These are phyloP conservation scores for Moesziomyces sp. DNA, from an alignment of 1,284 basidiomycete genomes.

Conservation along the genomic window DNA sequence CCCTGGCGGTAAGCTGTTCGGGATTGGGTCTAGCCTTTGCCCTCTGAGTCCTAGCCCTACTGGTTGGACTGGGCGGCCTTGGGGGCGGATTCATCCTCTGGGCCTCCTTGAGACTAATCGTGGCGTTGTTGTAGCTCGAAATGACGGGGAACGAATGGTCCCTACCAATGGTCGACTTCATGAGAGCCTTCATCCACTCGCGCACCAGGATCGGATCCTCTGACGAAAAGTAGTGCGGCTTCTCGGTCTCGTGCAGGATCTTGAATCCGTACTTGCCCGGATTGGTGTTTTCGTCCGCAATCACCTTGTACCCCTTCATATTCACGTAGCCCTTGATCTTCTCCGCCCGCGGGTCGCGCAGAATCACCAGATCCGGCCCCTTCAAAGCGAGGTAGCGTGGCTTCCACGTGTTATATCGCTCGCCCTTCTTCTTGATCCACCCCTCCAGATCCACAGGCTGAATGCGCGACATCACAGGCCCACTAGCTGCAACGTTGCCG, in stretches of 20 bases:
- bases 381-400: slow-evolving; percentile 92
- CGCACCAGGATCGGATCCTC: slow-evolving; percentile 85
- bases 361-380: slow-evolving; percentile 73
- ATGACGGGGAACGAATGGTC: slow-evolving; percentile 77
- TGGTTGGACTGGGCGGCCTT: slow-evolving; percentile 88
- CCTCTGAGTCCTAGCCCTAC: slow-evolving; percentile 87
- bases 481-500: slow-evolving; percentile 11
- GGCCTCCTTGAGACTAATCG: slow-evolving; percentile 91
- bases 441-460: slow-evolving; percentile 69
- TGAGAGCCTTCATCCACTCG: slow-evolving; percentile 99
- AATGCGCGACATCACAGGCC: slow-evolving; percentile 62
- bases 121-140: slow-evolving; percentile 95
- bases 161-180: slow-evolving; percentile 96
- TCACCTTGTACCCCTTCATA: slow-evolving; percentile 89
- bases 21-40: slow-evolving; percentile 87
- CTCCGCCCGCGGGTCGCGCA: slow-evolving; percentile 60
- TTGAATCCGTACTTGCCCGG: slow-evolving; percentile 95
- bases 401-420: slow-evolving; percentile 94
- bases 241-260: slow-evolving; percentile 88
- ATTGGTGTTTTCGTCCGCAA: slow-evolving; percentile 89
- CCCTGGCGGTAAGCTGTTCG: slow-evolving; percentile 80
- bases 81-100: slow-evolving; percentile 96
- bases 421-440: slow-evolving; percentile 96
- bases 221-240: slow-evolving; percentile 89
- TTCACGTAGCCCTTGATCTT: slow-evolving; percentile 95